These are phyloP conservation scores for Exserohilum turcica DNA, from an alignment of 2,329 filamentous ascomycete genomes.

Conservation along the genomic window DNA sequence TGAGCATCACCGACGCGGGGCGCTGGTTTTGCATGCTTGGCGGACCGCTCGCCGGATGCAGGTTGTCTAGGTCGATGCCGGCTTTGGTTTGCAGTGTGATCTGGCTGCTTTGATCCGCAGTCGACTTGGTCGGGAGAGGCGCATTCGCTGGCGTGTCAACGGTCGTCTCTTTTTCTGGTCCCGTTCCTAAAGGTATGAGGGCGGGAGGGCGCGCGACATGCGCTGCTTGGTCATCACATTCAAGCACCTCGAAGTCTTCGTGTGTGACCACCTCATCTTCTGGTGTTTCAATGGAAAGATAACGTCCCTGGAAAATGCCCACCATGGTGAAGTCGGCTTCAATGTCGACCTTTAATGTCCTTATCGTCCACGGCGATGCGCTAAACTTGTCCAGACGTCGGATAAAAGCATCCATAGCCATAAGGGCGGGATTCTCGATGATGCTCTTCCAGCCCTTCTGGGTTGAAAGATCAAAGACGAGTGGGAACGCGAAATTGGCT, in stretches of 20 bases:
- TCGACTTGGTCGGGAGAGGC: not conserved
- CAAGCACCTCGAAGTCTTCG: slow-evolving; percentile 50
- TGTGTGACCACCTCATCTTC: slow-evolving; percentile 45
- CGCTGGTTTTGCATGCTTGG: slow-evolving; percentile 27
- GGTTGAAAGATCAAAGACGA: slow-evolving; percentile 50
- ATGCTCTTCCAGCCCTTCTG: slow-evolving; percentile 45
- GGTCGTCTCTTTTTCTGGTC: not conserved
- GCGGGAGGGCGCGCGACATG: slow-evolving; percentile 20
- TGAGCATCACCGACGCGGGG: slow-evolving; percentile 50
- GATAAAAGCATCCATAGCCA: slow-evolving; percentile 52
- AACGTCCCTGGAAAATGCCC: slow-evolving; percentile 54
- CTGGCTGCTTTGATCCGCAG: slow-evolving; percentile 6
- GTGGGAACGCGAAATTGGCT: slow-evolving; percentile 56
- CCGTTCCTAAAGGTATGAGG: slow-evolving; percentile 18
- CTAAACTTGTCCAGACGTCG: slow-evolving; percentile 51
- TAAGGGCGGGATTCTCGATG: slow-evolving; percentile 49
- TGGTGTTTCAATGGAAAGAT: slow-evolving; percentile 51
- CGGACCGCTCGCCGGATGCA: slow-evolving; percentile 25
- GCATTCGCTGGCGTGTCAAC: not conserved
- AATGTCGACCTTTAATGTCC: slow-evolving; percentile 49
- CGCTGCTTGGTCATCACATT: slow-evolving; percentile 27
- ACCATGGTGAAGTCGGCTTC: slow-evolving; percentile 51
- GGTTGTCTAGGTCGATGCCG: slow-evolving; percentile 49
- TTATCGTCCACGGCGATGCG: slow-evolving; percentile 47
- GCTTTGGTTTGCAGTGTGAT: slow-evolving; percentile 59